Percentiles rank a stretch among this genome's conserved stretches.
phyloP scores from a whole-genome alignment of 108 stramenopile genomes.

The Schizochytrium sp. region DNA sequence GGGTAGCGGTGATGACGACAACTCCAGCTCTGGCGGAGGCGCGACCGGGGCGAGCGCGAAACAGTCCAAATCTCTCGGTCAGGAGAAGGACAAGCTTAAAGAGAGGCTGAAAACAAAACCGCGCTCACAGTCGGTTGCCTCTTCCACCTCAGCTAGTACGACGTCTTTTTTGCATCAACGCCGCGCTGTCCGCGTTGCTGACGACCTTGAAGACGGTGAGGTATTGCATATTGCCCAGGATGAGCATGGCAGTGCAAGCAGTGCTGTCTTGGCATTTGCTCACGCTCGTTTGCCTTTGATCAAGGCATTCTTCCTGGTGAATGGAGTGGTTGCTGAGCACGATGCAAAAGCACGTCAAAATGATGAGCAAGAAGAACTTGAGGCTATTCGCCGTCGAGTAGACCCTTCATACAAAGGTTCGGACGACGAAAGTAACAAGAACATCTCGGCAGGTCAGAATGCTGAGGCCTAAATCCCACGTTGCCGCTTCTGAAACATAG shows the following conservation, averaged over 20 bases:
- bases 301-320: constrained; percentile 58
- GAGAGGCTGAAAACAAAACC: not conserved
- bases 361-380: constrained; percentile 36
- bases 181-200: not conserved
- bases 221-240: not conserved
- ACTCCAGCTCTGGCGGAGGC: not conserved
- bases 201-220: not conserved
- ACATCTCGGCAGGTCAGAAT: no score
- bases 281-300: constrained; percentile 34
- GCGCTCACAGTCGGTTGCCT: constrained; percentile 27
- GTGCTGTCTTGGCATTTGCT: constrained; percentile 36
- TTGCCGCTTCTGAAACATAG: no score
- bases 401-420: constrained; percentile 11
- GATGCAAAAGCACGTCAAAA: constrained; percentile 8
- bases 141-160: not conserved
- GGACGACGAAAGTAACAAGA: no score
- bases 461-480: no score
- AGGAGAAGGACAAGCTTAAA: not conserved
- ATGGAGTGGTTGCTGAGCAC: not conserved
- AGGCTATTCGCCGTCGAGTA: not conserved
- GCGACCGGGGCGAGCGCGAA: not conserved
- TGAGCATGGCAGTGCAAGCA: constrained; percentile 6
- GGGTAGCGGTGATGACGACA: not conserved
- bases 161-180: constrained; percentile 7
- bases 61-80: not conserved